Conservation (phyloP, 1,284 basidiomycete genomes). For the Rhodotorula sp. region DNA sequence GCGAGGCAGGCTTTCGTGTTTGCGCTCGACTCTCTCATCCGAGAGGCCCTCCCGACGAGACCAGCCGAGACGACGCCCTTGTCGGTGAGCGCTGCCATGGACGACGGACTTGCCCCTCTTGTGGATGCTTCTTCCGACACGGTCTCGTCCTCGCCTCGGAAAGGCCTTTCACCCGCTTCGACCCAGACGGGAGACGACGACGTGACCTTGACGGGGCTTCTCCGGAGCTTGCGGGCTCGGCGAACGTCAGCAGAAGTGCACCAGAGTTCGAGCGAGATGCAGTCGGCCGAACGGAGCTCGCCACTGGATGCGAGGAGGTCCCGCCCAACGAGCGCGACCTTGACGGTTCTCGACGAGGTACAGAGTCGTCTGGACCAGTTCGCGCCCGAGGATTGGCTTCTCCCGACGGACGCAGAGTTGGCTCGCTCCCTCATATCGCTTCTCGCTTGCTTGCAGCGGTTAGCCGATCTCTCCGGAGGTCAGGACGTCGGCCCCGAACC, state of each 20-base stretch:
- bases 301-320: conserved; percentile 3
- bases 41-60: not conserved
- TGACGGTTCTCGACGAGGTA: conserved; percentile 5
- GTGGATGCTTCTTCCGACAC: not conserved
- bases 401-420: conserved; percentile 58
- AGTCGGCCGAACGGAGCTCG: conserved; percentile 11
- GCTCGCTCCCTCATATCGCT: conserved; percentile 65
- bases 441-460: conserved; percentile 62
- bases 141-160: conserved; percentile 9
- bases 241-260: no score
- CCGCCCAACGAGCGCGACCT: not conserved
- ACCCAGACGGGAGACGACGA: not conserved
- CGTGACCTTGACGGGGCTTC: no score
- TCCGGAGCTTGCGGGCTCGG: no score
- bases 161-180: not conserved
- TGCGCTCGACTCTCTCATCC: conserved; percentile 28
- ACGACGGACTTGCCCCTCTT: not conserved
- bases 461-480: conserved; percentile 53
- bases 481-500: no score
- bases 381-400: conserved; percentile 45
- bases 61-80: no score
- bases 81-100: no score
- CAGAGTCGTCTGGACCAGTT: not conserved
- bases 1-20: conserved; percentile 36
- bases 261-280: conserved; percentile 1